phyloP scores from a whole-genome alignment of 345 rosid genomes.

The Rhizophora mangle region DNA sequence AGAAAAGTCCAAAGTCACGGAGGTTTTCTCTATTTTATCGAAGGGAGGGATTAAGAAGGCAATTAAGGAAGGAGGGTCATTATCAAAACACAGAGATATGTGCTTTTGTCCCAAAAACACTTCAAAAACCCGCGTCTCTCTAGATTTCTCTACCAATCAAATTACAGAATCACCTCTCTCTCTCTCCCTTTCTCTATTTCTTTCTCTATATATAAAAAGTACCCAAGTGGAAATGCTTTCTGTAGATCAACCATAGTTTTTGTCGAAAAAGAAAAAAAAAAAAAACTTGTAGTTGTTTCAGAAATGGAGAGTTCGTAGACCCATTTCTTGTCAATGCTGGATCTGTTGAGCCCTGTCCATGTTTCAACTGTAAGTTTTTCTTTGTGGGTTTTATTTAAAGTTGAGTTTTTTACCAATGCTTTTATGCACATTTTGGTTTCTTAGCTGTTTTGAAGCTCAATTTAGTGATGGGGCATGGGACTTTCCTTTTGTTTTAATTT shows the following conservation, averaged over 20 bases:
- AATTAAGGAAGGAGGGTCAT: too few species aligned
- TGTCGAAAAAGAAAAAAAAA: not conserved
- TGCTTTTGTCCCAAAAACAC: not conserved
- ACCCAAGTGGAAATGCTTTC: too few species aligned
- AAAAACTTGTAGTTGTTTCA: not conserved
- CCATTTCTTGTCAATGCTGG: conserved; percentile 30
- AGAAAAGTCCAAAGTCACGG: too few species aligned
- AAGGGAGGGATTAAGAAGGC: too few species aligned
- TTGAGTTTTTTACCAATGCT: not conserved
- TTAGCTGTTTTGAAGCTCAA: not conserved
- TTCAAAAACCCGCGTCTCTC: conserved; percentile 17
- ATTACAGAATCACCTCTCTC: not conserved
- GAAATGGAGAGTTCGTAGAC: conserved; percentile 18
- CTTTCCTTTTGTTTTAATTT: not conserved
- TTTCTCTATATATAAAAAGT: not conserved
- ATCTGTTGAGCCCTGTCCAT: conserved; percentile 28
- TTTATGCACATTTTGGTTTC: not conserved
- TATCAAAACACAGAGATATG: not conserved
- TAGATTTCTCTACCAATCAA: conserved; percentile 28
- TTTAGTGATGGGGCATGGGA: not conserved
- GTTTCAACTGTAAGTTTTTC: conserved; percentile 28
- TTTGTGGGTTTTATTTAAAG: not conserved
- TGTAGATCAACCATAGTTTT: not conserved
- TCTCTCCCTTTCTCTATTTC: not conserved
- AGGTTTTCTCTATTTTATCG: too few species aligned